A percentile compares a stretch with the other conserved stretches of the same genome.
phyloP scores from a whole-genome alignment of 768 basidiomycete species.

The Russula sp. region DNA sequence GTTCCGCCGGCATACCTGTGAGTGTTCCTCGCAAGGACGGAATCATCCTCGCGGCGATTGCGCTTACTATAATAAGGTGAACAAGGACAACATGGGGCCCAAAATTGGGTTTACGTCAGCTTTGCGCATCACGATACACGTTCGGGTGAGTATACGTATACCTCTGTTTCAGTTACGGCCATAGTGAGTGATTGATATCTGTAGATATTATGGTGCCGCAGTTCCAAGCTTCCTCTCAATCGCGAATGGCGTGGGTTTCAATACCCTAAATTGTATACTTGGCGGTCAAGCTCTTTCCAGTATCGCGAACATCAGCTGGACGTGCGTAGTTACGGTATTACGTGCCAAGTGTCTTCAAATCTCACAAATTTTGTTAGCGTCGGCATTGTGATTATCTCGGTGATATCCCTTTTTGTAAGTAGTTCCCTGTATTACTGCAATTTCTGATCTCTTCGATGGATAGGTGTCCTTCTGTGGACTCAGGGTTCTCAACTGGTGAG shows the following conservation, averaged over 20 bases:
- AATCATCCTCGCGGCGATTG: not conserved
- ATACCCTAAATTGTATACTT: constrained; percentile 56
- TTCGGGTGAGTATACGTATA: constrained; percentile 52
- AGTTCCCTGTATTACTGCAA: not conserved
- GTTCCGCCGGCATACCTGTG: constrained; percentile 46
- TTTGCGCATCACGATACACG: constrained; percentile 67
- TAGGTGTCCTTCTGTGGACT: constrained; percentile 69
- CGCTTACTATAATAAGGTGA: not conserved
- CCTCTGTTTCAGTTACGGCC: not conserved
- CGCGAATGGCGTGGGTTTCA: constrained; percentile 52
- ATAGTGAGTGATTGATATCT: constrained; percentile 17
- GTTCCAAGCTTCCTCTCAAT: constrained; percentile 48
- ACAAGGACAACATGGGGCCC: constrained; percentile 69
- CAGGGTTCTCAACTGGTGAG: constrained; percentile 56
- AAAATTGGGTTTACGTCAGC: constrained; percentile 76
- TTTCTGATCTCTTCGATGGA: constrained; percentile 7
- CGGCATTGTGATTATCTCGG: constrained; percentile 74
- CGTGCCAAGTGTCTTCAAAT: not conserved
- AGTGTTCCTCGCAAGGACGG: constrained; percentile 18
- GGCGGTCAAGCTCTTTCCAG: constrained; percentile 60
- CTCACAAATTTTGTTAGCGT: constrained; percentile 37
- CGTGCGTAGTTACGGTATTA: constrained; percentile 36
- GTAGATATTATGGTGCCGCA: constrained; percentile 55
- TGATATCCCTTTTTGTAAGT: constrained; percentile 56
- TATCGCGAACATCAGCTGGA: constrained; percentile 51